These are phyloP conservation scores for Suhomyces wounanorum DNA, from an alignment of 1,139 yeast genomes.

Conservation along the genomic window DNA sequence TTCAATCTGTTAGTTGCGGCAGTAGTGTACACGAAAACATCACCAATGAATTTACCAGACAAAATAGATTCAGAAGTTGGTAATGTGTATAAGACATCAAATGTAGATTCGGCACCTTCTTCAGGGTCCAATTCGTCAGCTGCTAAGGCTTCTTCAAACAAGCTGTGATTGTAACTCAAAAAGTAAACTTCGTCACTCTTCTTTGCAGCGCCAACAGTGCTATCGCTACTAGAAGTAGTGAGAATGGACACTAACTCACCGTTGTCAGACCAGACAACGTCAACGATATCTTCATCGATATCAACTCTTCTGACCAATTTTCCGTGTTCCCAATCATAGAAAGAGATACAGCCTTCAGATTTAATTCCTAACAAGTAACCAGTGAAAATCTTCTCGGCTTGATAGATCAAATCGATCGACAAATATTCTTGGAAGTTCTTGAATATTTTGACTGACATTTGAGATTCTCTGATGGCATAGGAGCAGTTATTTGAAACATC, in stretches of 20 bases:
- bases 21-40: constrained; percentile 86
- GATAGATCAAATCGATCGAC: constrained; percentile 65
- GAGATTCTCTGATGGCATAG: constrained; percentile 79
- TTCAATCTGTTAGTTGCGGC: constrained; percentile 84
- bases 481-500: constrained; percentile 69
- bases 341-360: constrained; percentile 77
- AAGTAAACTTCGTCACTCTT: constrained; percentile 72
- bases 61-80: constrained; percentile 69
- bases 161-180: constrained; percentile 68
- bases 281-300: constrained; percentile 70
- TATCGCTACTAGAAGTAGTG: constrained; percentile 42
- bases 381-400: constrained; percentile 80
- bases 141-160: constrained; percentile 64
- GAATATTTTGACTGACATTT: constrained; percentile 65
- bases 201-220: constrained; percentile 27
- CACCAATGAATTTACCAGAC: constrained; percentile 96
- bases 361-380: constrained; percentile 86
- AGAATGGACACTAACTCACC: constrained; percentile 85
- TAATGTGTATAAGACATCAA: constrained; percentile 82
- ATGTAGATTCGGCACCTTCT: constrained; percentile 85
- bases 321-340: constrained; percentile 94
- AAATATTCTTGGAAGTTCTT: constrained; percentile 83
- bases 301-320: constrained; percentile 79
- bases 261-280: constrained; percentile 89
- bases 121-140: constrained; percentile 66